Base-by-base conservation (phyloP, 2,329 filamentous ascomycete species). In the Venturia nashicola region DNA sequence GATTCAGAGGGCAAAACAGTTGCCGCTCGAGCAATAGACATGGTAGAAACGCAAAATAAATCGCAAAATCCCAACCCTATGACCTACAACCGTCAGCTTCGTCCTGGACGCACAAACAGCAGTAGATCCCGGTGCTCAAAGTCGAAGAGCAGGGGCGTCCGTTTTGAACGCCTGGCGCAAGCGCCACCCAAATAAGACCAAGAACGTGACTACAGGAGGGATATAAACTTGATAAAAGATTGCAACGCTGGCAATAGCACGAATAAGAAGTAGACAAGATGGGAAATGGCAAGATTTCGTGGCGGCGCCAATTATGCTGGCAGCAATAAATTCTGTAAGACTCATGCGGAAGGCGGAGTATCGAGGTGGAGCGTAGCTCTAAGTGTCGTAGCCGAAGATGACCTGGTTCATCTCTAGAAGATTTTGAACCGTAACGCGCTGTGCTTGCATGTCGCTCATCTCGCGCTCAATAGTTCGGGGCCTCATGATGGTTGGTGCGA, bases 401-500 rank as follows among this genome's bases (percentile, higher is more conserved):
- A 62, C 42, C 59, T 65, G 44, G 14, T 65, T 65, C 63, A 65
- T 61, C 62, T 65, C 63, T 8, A 65, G 59, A 34, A 65, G 55
- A 27, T 59, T 64, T 27, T 65, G 63, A 23, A 65, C 46, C 34
- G 63, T 91, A 67, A 88, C 82, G 70, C 96, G 96, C 82, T 97
- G 97, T 69, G 87, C 84, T 73, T 94, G 89, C 81, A 96, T 96
- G 73, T 99, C 94, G 39, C 87, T 93, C 86, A 99, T 95, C 75
- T 99, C 94, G 66, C 91, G 86, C 74, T 96, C 91, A 66, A 97
- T 83, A 71, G 88, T 93, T 72, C 86, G 82, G 64, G 95, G 91
- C 69, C 93, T 85, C 90, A 99, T 96, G 69, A 99, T 95, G 0
- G 94, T 99, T 8, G 94, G 94, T 9, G 94, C 94, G 73, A 99